These are phyloP conservation scores for Globisporangium emineosum DNA, from an alignment of 352 stramenopile genomes.

Conservation along the genomic window DNA sequence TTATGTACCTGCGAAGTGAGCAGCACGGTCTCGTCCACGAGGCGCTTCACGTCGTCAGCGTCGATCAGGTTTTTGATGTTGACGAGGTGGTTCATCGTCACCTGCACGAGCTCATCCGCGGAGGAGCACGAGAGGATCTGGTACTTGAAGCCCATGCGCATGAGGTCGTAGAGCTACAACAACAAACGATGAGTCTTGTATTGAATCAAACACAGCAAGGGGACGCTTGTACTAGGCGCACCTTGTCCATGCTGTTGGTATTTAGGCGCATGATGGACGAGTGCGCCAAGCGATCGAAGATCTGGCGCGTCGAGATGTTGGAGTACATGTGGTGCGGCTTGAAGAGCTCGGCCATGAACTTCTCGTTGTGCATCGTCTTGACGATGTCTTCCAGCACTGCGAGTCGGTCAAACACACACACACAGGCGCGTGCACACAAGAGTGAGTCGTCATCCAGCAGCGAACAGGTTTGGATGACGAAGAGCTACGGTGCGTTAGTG, in stretches of 20 bases:
- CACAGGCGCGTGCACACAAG: neutral
- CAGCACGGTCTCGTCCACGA: constrained; percentile 78
- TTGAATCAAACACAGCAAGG: no score
- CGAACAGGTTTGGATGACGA: neutral
- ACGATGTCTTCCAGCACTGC: constrained; percentile 90
- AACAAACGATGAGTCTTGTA: no score
- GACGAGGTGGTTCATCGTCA: constrained; percentile 86
- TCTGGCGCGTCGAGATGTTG: constrained; percentile 84
- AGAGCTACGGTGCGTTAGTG: neutral
- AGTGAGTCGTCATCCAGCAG: neutral
- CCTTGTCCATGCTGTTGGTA: constrained; percentile 92
- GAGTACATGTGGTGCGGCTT: constrained; percentile 92
- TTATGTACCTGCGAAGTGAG: constrained; percentile 53
- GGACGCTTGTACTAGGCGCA: no score
- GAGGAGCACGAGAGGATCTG: constrained; percentile 82
- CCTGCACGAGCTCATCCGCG: constrained; percentile 82
- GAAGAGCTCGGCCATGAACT: constrained; percentile 91
- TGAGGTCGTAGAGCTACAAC: constrained; percentile 91
- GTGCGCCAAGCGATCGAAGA: constrained; percentile 91
- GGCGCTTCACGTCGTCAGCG: constrained; percentile 50
- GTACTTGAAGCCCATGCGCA: constrained; percentile 96
- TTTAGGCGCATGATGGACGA: constrained; percentile 94
- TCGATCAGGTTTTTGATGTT: constrained; percentile 77
- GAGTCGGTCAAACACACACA: neutral
- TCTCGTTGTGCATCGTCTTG: constrained; percentile 91